These are phyloP conservation scores for Cadophora gregata DNA, from an alignment of 2,329 filamentous ascomycete genomes.

Conservation along the genomic window DNA sequence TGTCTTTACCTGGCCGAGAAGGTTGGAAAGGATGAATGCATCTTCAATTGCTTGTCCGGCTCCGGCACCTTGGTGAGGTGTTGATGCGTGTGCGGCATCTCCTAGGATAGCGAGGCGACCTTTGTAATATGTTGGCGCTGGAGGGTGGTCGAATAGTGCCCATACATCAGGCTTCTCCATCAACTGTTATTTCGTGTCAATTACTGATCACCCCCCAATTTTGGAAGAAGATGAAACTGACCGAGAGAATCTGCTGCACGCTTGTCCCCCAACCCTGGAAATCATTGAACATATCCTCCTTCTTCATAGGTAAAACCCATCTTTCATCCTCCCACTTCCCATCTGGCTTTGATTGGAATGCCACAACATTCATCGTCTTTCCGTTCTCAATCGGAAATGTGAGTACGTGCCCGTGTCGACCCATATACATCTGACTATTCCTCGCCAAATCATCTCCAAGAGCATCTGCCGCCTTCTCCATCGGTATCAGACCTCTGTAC, in stretches of 20 bases:
- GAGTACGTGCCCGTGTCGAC: slow-evolving; percentile 61
- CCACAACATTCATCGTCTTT: slow-evolving; percentile 59
- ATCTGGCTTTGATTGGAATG: slow-evolving; percentile 40
- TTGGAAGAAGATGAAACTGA: slow-evolving; percentile 21
- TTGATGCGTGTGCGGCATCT: slow-evolving; percentile 68
- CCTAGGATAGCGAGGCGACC: slow-evolving; percentile 58
- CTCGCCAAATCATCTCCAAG: slow-evolving; percentile 56
- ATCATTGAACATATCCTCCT: slow-evolving; percentile 47
- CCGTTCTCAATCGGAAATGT: slow-evolving; percentile 66
- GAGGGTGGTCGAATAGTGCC: slow-evolving; percentile 55
- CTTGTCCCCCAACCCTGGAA: slow-evolving; percentile 48
- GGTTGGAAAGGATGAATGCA: slow-evolving; percentile 49
- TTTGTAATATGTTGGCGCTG: slow-evolving; percentile 50
- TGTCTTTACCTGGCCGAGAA: slow-evolving; percentile 51
- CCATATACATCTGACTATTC: slow-evolving; percentile 55
- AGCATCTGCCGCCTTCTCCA: slow-evolving; percentile 55
- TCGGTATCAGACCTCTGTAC: slow-evolving; percentile 67
- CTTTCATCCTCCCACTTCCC: slow-evolving; percentile 46
- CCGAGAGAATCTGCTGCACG: slow-evolving; percentile 45
- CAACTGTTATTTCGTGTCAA: slow-evolving; percentile 38
- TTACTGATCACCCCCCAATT: slow-evolving; percentile 5
- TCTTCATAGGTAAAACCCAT: slow-evolving; percentile 49
- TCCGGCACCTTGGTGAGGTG: slow-evolving; percentile 65
- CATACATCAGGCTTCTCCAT: slow-evolving; percentile 55
- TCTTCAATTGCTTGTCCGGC: slow-evolving; percentile 64